phyloP scores from a whole-genome alignment of 2,329 filamentous ascomycete genomes.

The Ilyonectria sp. region DNA sequence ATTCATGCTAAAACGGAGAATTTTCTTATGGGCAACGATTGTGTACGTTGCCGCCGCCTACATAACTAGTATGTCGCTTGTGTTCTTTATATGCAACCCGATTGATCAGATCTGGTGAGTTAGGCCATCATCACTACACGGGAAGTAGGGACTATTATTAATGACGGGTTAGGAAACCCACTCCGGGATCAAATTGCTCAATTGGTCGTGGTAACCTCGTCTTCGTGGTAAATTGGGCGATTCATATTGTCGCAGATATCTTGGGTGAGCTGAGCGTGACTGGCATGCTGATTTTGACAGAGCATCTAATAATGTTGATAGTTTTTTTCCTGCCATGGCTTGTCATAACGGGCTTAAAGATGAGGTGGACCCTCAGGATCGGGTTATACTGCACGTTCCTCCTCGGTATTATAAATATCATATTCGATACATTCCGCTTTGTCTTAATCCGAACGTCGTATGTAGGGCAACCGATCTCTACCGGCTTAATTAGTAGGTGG shows the following conservation, averaged over 20 bases:
- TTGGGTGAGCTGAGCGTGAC: background rate
- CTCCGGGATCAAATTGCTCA: background rate
- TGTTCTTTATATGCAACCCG: slow-evolving; percentile 38
- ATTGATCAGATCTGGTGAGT: slow-evolving; percentile 35
- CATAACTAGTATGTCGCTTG: slow-evolving; percentile 23
- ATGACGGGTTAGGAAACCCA: background rate
- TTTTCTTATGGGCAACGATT: slow-evolving; percentile 21
- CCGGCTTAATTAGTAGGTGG: slow-evolving; percentile 34
- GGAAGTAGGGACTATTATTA: background rate
- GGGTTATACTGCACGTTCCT: slow-evolving; percentile 39
- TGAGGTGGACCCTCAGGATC: slow-evolving; percentile 30
- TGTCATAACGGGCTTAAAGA: slow-evolving; percentile 30
- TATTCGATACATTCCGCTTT: slow-evolving; percentile 37
- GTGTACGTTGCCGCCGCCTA: slow-evolving; percentile 27
- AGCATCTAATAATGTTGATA: background rate
- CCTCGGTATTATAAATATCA: slow-evolving; percentile 37
- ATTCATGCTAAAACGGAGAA: slow-evolving; percentile 36
- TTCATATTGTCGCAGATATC: slow-evolving; percentile 7
- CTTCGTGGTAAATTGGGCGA: background rate
- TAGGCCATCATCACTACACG: rapidly evolving
- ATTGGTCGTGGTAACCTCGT: background rate
- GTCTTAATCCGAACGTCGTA: slow-evolving; percentile 28
- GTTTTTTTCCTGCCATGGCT: slow-evolving; percentile 24
- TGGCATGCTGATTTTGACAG: background rate
- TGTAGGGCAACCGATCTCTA: slow-evolving; percentile 25